A percentile compares a stretch with the other conserved stretches of the same genome.
Evolutionary conservation across 1,284 basidiomycete genomes (phyloP).

Genomic region (Abortiporus biennis): DNA sequence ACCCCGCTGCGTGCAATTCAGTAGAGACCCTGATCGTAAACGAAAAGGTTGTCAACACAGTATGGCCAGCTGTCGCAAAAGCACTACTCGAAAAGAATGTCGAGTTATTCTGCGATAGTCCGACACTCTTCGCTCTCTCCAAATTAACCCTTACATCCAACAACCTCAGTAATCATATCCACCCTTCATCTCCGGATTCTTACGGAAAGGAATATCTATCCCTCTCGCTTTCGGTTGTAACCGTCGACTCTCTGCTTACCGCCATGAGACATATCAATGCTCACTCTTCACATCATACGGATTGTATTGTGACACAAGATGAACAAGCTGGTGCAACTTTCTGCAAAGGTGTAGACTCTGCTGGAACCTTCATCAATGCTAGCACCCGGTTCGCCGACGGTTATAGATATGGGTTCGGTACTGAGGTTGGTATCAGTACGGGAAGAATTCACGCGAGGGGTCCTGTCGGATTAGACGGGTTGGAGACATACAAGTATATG

Average conservation of each 20-base stretch:
- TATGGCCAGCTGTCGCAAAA: constrained; percentile 79
- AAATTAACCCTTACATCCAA: constrained; percentile 25
- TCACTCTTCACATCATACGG: constrained; percentile 95
- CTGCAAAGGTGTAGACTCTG: constrained; percentile 84
- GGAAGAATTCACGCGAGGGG: constrained; percentile 96
- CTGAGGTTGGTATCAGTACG: constrained; percentile 97
- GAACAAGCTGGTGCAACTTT: constrained; percentile 65
- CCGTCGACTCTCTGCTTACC: constrained; percentile 61
- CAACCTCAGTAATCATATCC: constrained; percentile 42
- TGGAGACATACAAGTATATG: constrained; percentile 95
- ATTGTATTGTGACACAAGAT: constrained; percentile 87
- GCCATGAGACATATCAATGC: constrained; percentile 91
- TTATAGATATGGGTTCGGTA: constrained; percentile 95
- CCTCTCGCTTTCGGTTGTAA: constrained; percentile 76
- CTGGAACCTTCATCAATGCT: constrained; percentile 93
- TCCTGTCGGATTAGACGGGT: constrained; percentile 92
- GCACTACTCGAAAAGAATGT: constrained; percentile 71
- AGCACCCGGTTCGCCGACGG: constrained; percentile 96
- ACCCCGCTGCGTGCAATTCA: constrained; percentile 96
- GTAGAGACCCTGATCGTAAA: constrained; percentile 90
- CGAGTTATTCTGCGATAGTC: constrained; percentile 73
- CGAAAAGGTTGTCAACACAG: constrained; percentile 53
- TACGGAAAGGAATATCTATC: constrained; percentile 89
- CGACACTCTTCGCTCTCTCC: constrained; percentile 50
- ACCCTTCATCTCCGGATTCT: constrained; percentile 50